A percentile compares a stretch with the other conserved stretches of the same genome.
phyloP scores from a whole-genome alignment of 2,329 filamentous ascomycete species.

The Talaromyces albobiverticillius region DNA sequence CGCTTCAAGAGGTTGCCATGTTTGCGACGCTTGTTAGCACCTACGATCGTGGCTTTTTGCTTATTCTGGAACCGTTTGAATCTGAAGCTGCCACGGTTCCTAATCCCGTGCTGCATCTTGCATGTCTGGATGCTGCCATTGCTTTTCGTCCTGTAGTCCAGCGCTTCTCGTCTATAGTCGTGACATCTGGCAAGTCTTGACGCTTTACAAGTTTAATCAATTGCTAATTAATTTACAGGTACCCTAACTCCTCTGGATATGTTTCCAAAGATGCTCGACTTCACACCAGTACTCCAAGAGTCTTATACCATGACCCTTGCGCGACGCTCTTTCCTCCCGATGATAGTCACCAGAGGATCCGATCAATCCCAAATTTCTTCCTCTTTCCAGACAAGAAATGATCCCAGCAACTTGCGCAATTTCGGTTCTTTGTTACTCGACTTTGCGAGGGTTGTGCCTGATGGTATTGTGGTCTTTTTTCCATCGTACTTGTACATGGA shows the following conservation, averaged over 20 bases:
- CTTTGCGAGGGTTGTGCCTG: slow-evolving; percentile 92
- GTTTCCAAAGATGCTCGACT: slow-evolving; percentile 98
- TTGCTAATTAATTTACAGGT: slow-evolving; percentile 44
- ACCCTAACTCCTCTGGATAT: slow-evolving; percentile 97
- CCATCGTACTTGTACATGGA: slow-evolving; percentile 99
- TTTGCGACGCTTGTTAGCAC: slow-evolving; percentile 95
- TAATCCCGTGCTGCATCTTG: slow-evolving; percentile 95
- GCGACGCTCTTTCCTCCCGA: slow-evolving; percentile 89
- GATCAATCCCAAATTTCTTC: slow-evolving; percentile 93
- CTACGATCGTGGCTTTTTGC: slow-evolving; percentile 91
- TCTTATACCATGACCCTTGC: slow-evolving; percentile 97
- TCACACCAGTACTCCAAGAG: slow-evolving; percentile 87
- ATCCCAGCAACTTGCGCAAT: slow-evolving; percentile 94
- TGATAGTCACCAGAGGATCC: slow-evolving; percentile 94
- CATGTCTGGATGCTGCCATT: slow-evolving; percentile 93
- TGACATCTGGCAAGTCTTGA: slow-evolving; percentile 63
- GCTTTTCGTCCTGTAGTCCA: slow-evolving; percentile 98
- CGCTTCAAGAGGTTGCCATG: slow-evolving; percentile 93
- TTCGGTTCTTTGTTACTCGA: slow-evolving; percentile 92
- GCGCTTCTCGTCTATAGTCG: slow-evolving; percentile 95
- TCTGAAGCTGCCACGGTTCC: slow-evolving; percentile 93
- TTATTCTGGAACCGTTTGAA: slow-evolving; percentile 97
- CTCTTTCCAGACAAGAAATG: slow-evolving; percentile 91
- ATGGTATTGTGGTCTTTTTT: slow-evolving; percentile 99
- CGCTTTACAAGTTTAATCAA: not conserved